phyloP scores from a whole-genome alignment of 1,284 basidiomycete species.

The Sanghuangporus weigelae region DNA sequence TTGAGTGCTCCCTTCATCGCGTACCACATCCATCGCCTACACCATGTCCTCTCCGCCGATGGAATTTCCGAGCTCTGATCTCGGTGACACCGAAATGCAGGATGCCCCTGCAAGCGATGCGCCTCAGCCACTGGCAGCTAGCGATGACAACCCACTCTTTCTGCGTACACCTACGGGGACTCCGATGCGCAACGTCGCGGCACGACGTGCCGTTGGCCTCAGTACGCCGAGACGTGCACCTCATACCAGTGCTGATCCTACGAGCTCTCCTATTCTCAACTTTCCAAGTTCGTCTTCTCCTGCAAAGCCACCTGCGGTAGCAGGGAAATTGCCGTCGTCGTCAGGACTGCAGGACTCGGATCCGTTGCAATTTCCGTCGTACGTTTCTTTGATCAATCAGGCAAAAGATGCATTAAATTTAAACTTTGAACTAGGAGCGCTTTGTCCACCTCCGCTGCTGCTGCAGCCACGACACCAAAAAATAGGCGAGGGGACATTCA shows the following conservation, averaged over 20 bases:
- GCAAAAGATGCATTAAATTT: conserved; percentile 3
- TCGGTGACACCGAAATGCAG: conserved; percentile 19
- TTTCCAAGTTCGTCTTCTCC: conserved; percentile 69
- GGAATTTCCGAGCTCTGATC: conserved; percentile 22
- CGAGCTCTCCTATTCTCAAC: conserved; percentile 61
- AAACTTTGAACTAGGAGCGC: conserved; percentile 23
- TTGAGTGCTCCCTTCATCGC: not conserved
- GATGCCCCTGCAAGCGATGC: conserved; percentile 9
- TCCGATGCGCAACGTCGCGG: conserved; percentile 42
- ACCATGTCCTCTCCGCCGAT: conserved; percentile 23
- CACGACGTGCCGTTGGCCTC: conserved; percentile 59
- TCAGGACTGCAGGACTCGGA: conserved; percentile 45
- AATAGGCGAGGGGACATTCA: conserved; percentile 82
- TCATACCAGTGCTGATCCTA: conserved; percentile 49
- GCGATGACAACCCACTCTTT: conserved; percentile 43
- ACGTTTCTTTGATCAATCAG: conserved; percentile 23
- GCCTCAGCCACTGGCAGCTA: conserved; percentile 11
- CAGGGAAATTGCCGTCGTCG: conserved; percentile 23
- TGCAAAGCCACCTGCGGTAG: conserved; percentile 38
- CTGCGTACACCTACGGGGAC: conserved; percentile 53
- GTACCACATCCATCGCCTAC: not conserved
- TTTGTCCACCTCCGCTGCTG: conserved; percentile 22
- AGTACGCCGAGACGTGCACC: conserved; percentile 52
- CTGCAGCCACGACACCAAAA: conserved; percentile 51
- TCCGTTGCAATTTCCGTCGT: conserved; percentile 60